phyloP scores from a whole-genome alignment of 371 early-diverging fungal species.

The Lichtheimia ramosa region DNA sequence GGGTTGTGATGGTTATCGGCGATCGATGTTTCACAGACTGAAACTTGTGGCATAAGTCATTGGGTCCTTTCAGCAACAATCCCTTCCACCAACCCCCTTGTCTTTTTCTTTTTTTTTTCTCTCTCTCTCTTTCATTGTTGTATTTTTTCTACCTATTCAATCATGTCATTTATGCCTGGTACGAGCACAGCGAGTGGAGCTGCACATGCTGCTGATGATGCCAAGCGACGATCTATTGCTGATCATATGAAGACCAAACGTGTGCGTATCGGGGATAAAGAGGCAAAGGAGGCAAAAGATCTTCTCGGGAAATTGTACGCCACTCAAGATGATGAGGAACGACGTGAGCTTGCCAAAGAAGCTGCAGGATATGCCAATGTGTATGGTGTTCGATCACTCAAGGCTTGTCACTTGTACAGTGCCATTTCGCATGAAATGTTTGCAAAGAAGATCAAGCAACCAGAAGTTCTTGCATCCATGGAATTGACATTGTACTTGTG shows the following conservation, averaged over 20 bases:
- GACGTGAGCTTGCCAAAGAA: constrained; percentile 8
- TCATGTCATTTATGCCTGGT: constrained; percentile 30
- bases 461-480: constrained; percentile 13
- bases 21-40: not conserved
- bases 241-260: constrained; percentile 34
- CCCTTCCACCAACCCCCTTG: constrained; percentile 2
- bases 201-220: constrained; percentile 37
- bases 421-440: constrained; percentile 18
- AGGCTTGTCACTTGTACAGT: constrained; percentile 19
- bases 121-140: not conserved
- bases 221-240: constrained; percentile 30
- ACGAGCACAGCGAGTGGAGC: constrained; percentile 44
- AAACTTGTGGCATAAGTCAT: not conserved
- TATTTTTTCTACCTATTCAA: not conserved
- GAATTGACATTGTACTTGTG: constrained; percentile 5
- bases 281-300: constrained; percentile 32
- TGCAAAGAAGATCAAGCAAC: constrained; percentile 16
- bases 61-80: not conserved
- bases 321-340: constrained; percentile 8
- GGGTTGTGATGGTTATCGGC: not conserved
- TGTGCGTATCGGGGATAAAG: constrained; percentile 42
- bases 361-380: constrained; percentile 8
- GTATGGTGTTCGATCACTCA: constrained; percentile 21
- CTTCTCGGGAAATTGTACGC: constrained; percentile 12
- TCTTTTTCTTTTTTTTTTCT: constrained; percentile 7